A percentile compares a stretch with the other conserved stretches of the same genome.
Evolutionary conservation across 202 grass and related monocot genomes (phyloP).

Genomic region (Thinopyrum obtusiflorum): DNA sequence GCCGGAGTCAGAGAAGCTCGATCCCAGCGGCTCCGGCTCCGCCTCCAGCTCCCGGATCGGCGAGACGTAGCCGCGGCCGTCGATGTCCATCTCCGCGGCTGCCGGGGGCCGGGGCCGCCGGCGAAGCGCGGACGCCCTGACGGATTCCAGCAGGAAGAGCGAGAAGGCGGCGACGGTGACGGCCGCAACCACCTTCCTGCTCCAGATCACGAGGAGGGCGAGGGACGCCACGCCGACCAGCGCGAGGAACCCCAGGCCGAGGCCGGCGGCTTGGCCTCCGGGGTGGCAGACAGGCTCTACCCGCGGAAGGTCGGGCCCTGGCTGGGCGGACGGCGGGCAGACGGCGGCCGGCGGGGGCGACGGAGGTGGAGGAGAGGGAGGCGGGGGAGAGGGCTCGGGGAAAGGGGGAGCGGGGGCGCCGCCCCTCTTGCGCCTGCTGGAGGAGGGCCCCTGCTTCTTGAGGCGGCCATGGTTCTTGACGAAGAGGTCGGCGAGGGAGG

Average conservation of each 20-base stretch:
- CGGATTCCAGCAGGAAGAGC: conserved; percentile 59
- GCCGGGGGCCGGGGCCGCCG: conserved; percentile 16
- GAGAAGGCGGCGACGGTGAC: conserved; percentile 56
- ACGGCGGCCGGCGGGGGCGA: neutral
- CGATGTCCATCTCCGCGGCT: conserved; percentile 16
- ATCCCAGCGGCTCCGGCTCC: conserved; percentile 25
- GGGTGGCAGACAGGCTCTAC: neutral
- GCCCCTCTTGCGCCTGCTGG: conserved; percentile 33
- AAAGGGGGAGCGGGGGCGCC: neutral
- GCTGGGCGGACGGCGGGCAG: neutral
- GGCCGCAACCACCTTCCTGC: conserved; percentile 63
- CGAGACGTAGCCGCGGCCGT: conserved; percentile 53
- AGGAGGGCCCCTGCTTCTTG: conserved; percentile 45
- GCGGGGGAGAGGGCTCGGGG: neutral
- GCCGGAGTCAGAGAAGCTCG: conserved; percentile 37
- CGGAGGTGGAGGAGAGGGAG: conserved; percentile 3
- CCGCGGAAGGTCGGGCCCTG: neutral
- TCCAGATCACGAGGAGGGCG: conserved; percentile 66
- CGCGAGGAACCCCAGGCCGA: conserved; percentile 44
- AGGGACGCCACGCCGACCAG: conserved; percentile 51
- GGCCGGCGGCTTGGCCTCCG: neutral
- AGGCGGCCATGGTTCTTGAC: conserved; percentile 91
- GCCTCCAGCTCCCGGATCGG: conserved; percentile 70
- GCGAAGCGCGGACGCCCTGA: conserved; percentile 17
- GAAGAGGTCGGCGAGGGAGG: conserved; percentile 90